Base-by-base conservation (phyloP, 2,329 filamentous ascomycete genomes). In the Leptographium wingfieldii region DNA sequence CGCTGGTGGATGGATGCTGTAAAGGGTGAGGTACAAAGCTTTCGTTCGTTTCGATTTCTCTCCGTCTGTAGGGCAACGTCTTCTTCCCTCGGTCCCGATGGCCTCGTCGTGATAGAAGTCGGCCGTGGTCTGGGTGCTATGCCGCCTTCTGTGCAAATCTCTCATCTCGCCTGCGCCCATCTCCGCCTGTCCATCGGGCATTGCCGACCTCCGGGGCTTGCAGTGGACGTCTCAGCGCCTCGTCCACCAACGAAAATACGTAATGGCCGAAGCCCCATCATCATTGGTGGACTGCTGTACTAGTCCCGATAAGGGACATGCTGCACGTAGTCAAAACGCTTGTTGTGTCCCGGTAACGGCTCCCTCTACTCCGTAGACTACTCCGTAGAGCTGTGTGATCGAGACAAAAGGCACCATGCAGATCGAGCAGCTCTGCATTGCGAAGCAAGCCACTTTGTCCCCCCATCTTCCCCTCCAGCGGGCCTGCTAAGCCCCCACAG, bases 1-100 rank as follows among this genome's bases (percentile, higher is more conserved):
- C 16, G 51, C 38, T 27, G n/a, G 67, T 69, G 53, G 35, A 22
- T 2, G 38, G 56, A 65, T 59, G 5, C 33, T 25, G 31, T 5
- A 27, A 6, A 55, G 12, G 19, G 14, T 3, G 2, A 43, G 11
- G 16, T 29, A 12, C 25, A 22, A 22, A 22, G 38, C 49, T 35
- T 35, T 58, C 5, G 27, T 31, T 22, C 22, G 22, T 22, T 22
- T 22, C 22, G 22, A 22, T 22, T 22, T 22, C 22, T 22, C 22
- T 22, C 22, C 22, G 22, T 22, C 22, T 22, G 22, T 22, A 22
- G 22, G 22, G 22, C 22, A 22, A 22, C 22, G 22, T 22, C 22
- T 22, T 22, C n/a, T 19, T 49, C 2, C 1, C 7, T 29, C 14
- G 10, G 19, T 49, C 27, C 19, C 3, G 3, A 46, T 19, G 16